Evolutionary conservation across 352 stramenopile genomes (phyloP).

Genomic region (Phytophthora europaea): DNA sequence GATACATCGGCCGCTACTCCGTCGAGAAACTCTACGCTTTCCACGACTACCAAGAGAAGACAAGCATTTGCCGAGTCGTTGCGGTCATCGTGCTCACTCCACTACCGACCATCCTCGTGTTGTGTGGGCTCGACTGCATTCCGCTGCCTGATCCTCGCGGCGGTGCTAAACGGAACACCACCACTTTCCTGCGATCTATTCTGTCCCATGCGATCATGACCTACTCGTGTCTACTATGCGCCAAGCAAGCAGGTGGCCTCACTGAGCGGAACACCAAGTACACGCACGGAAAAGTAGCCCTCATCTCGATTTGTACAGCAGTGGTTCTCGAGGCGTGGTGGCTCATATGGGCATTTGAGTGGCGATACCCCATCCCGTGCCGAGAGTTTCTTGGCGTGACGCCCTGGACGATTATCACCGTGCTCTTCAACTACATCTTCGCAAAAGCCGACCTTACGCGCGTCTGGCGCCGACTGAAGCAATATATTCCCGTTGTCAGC

Average conservation of each 20-base stretch:
- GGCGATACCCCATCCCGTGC: no score
- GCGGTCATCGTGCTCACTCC: conserved; percentile 15
- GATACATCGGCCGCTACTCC: conserved; percentile 36
- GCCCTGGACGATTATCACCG: neutral
- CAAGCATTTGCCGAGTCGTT: conserved; percentile 14
- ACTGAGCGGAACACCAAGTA: conserved; percentile 6
- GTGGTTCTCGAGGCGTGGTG: no score
- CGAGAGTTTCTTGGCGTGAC: no score
- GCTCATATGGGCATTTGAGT: no score
- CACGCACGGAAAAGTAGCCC: conserved; percentile 12
- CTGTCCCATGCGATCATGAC: conserved; percentile 9
- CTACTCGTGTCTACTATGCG: neutral
- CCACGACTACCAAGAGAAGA: conserved; percentile 27
- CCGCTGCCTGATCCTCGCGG: conserved; percentile 12
- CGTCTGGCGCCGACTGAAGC: neutral
- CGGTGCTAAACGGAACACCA: neutral
- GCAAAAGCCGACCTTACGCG: conserved; percentile 12
- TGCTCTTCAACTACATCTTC: conserved; percentile 15
- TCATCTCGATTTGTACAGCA: conserved; percentile 5
- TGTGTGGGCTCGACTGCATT: conserved; percentile 23
- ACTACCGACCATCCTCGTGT: conserved; percentile 18
- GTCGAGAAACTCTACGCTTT: conserved; percentile 37
- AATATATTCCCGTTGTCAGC: conserved; percentile 24
- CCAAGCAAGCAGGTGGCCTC: conserved; percentile 13
- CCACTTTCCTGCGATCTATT: conserved; percentile 21